Evolutionary conservation across 164 flowering plant genomes (phyloP).

Genomic region (Umbellularia californica): DNA sequence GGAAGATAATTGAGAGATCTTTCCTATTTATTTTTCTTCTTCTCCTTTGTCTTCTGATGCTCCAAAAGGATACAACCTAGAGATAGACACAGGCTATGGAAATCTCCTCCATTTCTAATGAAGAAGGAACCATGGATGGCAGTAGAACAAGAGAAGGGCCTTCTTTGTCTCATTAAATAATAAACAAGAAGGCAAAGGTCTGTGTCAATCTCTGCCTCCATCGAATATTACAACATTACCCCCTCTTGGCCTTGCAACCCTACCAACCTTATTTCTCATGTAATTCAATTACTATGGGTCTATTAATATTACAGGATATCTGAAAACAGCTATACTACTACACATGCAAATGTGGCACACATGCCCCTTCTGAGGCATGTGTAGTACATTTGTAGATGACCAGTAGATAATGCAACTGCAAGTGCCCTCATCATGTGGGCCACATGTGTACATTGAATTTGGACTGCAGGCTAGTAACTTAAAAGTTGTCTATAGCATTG

Average conservation of each 20-base stretch:
- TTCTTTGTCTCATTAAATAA: slow-evolving; percentile 33
- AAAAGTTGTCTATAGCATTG: too few species aligned
- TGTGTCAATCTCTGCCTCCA: not conserved
- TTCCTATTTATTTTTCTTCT: not conserved
- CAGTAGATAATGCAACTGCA: too few species aligned
- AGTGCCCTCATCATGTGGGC: too few species aligned
- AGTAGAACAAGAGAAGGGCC: slow-evolving; percentile 15
- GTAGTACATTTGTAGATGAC: too few species aligned
- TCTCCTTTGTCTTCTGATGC: slow-evolving; percentile 4
- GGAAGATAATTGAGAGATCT: not conserved
- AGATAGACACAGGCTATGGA: slow-evolving; percentile 51
- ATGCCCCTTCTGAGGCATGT: too few species aligned
- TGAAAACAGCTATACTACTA: too few species aligned
- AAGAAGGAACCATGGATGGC: slow-evolving; percentile 9
- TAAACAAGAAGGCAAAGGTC: slow-evolving; percentile 9
- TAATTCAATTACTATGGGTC: too few species aligned
- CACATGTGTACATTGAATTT: too few species aligned
- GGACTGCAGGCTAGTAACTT: too few species aligned
- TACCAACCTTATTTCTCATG: too few species aligned
- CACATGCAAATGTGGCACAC: too few species aligned
- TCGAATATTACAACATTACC: not conserved
- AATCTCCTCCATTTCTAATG: slow-evolving; percentile 37
- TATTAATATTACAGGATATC: too few species aligned
- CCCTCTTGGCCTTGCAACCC: not conserved
- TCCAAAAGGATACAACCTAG: slow-evolving; percentile 18